phyloP scores from a whole-genome alignment of 306 rosid species.

The Crotalaria pallida region DNA sequence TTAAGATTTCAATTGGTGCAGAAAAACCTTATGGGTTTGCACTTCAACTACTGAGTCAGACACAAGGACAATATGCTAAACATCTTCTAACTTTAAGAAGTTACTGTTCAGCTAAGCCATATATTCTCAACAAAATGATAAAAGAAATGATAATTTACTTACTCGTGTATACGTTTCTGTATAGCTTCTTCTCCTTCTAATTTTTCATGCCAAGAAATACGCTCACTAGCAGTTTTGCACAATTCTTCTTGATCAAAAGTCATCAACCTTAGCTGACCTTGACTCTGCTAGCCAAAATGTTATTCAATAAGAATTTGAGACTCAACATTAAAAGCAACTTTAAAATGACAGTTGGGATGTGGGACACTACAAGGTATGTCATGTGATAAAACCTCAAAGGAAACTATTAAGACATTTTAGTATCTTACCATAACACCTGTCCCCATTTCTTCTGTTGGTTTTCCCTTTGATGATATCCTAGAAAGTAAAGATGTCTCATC shows the following conservation, averaged over 20 bases:
- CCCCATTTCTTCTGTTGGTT: constrained; percentile 45
- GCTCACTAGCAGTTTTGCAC: constrained; percentile 82
- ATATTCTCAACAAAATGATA: constrained; percentile 17
- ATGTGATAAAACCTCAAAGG: not conserved
- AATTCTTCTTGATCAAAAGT: constrained; percentile 86
- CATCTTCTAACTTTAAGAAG: constrained; percentile 1
- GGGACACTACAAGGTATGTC: not conserved
- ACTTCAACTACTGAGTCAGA: not conserved
- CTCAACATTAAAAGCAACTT: not conserved
- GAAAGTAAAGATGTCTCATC: constrained; percentile 58
- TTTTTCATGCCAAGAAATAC: constrained; percentile 88
- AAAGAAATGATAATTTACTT: constrained; percentile 34
- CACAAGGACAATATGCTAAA: not conserved
- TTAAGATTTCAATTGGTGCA: constrained; percentile 2
- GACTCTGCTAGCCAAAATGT: constrained; percentile 54
- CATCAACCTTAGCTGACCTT: constrained; percentile 75
- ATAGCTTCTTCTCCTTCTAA: constrained; percentile 87
- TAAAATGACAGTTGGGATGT: constrained; percentile 15
- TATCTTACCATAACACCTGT: constrained; percentile 57
- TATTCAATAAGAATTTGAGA: constrained; percentile 18
- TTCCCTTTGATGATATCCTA: constrained; percentile 85
- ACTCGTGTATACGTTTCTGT: constrained; percentile 95
- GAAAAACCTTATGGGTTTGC: not conserved
- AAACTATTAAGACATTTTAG: constrained; percentile 9
- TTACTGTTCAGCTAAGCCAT: not conserved